These are phyloP conservation scores for Serendipita sp. DNA, from an alignment of 768 basidiomycete genomes.

Conservation along the genomic window DNA sequence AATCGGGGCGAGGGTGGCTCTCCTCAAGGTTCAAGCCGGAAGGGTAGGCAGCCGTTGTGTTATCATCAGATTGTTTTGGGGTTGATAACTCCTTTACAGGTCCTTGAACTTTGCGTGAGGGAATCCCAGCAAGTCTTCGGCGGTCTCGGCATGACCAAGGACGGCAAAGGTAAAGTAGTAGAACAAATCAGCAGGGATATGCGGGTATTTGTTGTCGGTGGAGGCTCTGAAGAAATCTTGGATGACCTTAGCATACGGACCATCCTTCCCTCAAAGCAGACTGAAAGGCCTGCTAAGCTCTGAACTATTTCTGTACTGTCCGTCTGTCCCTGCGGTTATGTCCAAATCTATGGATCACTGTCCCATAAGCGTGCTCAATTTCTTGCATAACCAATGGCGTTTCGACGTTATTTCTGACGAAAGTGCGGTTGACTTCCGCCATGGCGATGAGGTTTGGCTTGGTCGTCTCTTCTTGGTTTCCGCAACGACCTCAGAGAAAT, in stretches of 20 bases:
- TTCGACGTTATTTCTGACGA: background rate
- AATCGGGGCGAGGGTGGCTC: conserved; percentile 9
- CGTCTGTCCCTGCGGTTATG: no score
- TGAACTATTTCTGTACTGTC: background rate
- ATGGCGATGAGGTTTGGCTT: background rate
- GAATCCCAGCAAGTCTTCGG: conserved; percentile 12
- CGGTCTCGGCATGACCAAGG: conserved; percentile 10
- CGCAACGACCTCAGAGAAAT: background rate
- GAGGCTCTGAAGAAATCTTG: conserved; percentile 11
- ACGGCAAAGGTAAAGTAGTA: conserved; percentile 8
- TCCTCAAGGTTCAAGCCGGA: conserved; percentile 11
- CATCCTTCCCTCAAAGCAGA: background rate
- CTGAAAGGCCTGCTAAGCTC: background rate
- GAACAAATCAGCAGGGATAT: conserved; percentile 13
- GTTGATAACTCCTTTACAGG: background rate
- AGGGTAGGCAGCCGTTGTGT: background rate
- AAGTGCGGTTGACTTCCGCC: background rate
- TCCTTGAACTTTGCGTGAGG: conserved; percentile 8
- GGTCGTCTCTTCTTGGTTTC: background rate
- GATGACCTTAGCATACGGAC: conserved; percentile 10
- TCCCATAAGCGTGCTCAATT: no score
- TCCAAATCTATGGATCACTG: no score
- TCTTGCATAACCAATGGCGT: no score
- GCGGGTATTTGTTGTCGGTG: conserved; percentile 11
- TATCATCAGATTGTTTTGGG: background rate